Conservation (phyloP, 2,329 filamentous ascomycete genomes). For the Bisporella sp. region DNA sequence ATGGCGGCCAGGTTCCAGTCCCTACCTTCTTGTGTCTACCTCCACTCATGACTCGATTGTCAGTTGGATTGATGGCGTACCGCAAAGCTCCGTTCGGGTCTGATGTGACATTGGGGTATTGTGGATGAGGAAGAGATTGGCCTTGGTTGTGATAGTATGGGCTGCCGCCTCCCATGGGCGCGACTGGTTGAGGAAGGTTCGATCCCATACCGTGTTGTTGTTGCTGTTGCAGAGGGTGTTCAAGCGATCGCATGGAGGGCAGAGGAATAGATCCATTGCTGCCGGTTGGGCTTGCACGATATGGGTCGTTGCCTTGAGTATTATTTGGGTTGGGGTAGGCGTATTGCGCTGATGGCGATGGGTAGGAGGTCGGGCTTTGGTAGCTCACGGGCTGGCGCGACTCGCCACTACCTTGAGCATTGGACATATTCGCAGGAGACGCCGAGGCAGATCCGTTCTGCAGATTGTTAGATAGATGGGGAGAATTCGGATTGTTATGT, state of each 20-base stretch:
- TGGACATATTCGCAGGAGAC: conserved; percentile 18
- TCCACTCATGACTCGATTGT: conserved; percentile 48
- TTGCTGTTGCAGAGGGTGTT: conserved; percentile 31
- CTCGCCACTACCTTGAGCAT: conserved; percentile 12
- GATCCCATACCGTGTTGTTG: conserved; percentile 38
- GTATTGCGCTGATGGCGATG: conserved; percentile 40
- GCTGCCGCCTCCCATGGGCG: conserved; percentile 34
- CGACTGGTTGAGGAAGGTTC: conserved; percentile 44
- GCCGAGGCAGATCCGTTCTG: conserved; percentile 25
- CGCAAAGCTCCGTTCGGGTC: conserved; percentile 41
- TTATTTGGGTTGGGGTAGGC: conserved; percentile 34
- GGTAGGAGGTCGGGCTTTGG: conserved; percentile 41
- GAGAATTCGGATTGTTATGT: conserved; percentile 19
- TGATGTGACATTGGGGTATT: conserved; percentile 39
- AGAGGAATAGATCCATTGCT: conserved; percentile 39
- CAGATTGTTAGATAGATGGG: conserved; percentile 19
- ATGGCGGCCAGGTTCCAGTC: conserved; percentile 6
- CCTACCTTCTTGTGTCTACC: conserved; percentile 49
- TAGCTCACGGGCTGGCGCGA: conserved; percentile 27
- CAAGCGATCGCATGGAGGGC: conserved; percentile 42
- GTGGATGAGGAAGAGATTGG: conserved; percentile 31
- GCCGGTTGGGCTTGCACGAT: conserved; percentile 37
- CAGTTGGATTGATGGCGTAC: conserved; percentile 47
- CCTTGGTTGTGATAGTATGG: conserved; percentile 41
- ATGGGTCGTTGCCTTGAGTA: conserved; percentile 30